A percentile compares a stretch with the other conserved stretches of the same genome.
Conservation (phyloP, 495 filamentous ascomycete species). For the Chaetomium fimeti region DNA sequence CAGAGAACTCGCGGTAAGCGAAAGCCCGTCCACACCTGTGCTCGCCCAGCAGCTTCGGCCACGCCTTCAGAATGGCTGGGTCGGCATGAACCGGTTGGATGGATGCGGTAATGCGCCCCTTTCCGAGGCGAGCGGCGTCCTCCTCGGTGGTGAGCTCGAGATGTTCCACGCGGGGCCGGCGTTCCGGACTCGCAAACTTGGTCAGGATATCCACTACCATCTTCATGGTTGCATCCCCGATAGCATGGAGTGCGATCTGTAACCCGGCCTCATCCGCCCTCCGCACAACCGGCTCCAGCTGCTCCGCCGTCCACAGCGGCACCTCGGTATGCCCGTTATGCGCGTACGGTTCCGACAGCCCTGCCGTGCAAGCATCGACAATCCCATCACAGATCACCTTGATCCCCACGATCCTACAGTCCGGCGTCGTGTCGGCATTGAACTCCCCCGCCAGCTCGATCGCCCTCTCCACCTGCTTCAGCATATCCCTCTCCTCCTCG, state of each 20-base stretch:
- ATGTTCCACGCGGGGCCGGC: conserved; percentile 62
- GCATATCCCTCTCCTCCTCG: conserved; percentile 41
- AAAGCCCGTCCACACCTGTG: conserved; percentile 57
- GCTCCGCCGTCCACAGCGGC: conserved; percentile 55
- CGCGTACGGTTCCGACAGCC: conserved; percentile 58
- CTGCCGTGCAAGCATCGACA: conserved; percentile 66
- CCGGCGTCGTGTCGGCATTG: conserved; percentile 48
- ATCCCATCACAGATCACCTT: conserved; percentile 70
- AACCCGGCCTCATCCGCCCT: conserved; percentile 54
- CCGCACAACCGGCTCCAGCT: conserved; percentile 54
- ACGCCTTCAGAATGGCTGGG: conserved; percentile 59
- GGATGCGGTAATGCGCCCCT: conserved; percentile 59
- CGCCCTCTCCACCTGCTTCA: conserved; percentile 58
- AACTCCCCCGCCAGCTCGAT: conserved; percentile 52
- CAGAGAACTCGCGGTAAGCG: conserved; percentile 59
- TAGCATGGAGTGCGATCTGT: conserved; percentile 66
- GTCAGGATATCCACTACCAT: conserved; percentile 57
- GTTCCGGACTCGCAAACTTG: conserved; percentile 42
- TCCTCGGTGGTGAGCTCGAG: conserved; percentile 55
- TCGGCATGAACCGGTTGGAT: conserved; percentile 66
- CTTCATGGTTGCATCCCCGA: conserved; percentile 58
- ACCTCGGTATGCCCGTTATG: conserved; percentile 47
- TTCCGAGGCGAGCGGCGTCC: conserved; percentile 54
- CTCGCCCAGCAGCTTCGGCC: conserved; percentile 55
- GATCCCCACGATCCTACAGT: conserved; percentile 61